Evolutionary conservation across 2,329 filamentous ascomycete genomes (phyloP).

Genomic region (Fusarium sp.): DNA sequence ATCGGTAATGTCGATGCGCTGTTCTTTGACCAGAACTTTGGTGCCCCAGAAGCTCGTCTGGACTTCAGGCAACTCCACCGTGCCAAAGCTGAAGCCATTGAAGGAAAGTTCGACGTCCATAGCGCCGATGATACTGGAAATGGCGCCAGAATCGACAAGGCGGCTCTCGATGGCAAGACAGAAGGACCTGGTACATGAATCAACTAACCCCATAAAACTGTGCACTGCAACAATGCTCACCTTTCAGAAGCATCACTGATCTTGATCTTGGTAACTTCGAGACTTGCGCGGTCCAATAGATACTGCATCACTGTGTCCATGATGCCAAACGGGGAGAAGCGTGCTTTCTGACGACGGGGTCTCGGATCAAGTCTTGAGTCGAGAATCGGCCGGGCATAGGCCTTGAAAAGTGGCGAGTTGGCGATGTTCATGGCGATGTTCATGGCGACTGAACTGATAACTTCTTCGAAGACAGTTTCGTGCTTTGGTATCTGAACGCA

Average conservation of each 20-base stretch:
- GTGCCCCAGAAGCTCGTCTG: conserved; percentile 45
- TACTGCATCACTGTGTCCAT: conserved; percentile 47
- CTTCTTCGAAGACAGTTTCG: not conserved
- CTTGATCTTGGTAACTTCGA: conserved; percentile 46
- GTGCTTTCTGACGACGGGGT: not conserved
- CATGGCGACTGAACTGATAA: conserved; percentile 24
- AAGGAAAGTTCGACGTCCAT: conserved; percentile 48
- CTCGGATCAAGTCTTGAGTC: conserved; percentile 17
- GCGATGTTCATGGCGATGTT: conserved; percentile 42
- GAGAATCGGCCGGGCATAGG: conserved; percentile 38
- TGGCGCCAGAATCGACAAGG: conserved; percentile 46
- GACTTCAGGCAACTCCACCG: conserved; percentile 46
- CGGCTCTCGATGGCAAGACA: conserved; percentile 45
- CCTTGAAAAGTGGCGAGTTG: conserved; percentile 43
- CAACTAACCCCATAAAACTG: not conserved
- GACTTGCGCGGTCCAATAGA: conserved; percentile 43
- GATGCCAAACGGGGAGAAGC: conserved; percentile 18
- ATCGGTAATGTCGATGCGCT: conserved; percentile 46
- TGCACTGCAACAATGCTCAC: conserved; percentile 35
- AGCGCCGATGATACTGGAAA: conserved; percentile 46
- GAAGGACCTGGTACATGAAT: conserved; percentile 43
- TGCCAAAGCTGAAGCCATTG: conserved; percentile 46
- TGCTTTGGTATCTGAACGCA: not conserved
- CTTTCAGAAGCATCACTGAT: conserved; percentile 47
- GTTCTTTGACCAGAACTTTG: conserved; percentile 42